These are phyloP conservation scores for Calycina herbarum DNA, from an alignment of 2,329 filamentous ascomycete genomes.

Conservation along the genomic window DNA sequence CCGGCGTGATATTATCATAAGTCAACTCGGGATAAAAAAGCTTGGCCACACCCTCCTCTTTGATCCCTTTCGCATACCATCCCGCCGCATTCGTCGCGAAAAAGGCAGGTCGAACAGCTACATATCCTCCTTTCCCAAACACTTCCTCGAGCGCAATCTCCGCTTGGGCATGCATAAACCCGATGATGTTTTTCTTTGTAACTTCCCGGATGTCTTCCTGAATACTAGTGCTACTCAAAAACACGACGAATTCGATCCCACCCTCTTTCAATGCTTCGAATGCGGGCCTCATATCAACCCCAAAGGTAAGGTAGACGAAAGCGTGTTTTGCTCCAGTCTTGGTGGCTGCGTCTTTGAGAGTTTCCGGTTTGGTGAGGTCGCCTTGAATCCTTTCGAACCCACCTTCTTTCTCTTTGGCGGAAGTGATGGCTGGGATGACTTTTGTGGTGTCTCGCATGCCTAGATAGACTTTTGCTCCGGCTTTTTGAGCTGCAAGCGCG, in stretches of 20 bases:
- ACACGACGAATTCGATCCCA: slow-evolving; percentile 47
- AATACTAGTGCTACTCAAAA: slow-evolving; percentile 46
- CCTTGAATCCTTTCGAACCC: slow-evolving; percentile 43
- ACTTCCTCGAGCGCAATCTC: slow-evolving; percentile 46
- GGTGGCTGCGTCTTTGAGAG: slow-evolving; percentile 43
- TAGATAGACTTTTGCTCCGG: slow-evolving; percentile 47
- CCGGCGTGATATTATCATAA: no score
- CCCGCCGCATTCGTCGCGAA: slow-evolving; percentile 45
- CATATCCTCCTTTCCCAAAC: slow-evolving; percentile 41
- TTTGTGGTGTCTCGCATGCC: slow-evolving; percentile 50
- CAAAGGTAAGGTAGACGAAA: slow-evolving; percentile 47
- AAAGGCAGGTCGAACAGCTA: slow-evolving; percentile 44
- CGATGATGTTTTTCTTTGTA: slow-evolving; percentile 37
- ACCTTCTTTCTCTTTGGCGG: slow-evolving; percentile 16
- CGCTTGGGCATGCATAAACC: slow-evolving; percentile 45
- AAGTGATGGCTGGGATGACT: slow-evolving; percentile 36
- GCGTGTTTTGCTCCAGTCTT: slow-evolving; percentile 46
- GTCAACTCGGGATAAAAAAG: no score
- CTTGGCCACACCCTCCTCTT: no score
- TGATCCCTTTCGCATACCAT: no score
- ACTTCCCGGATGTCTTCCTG: slow-evolving; percentile 34
- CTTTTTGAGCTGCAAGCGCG: slow-evolving; percentile 42
- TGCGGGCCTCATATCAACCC: slow-evolving; percentile 40
- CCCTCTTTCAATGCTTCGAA: slow-evolving; percentile 46
- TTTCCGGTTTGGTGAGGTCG: slow-evolving; percentile 46